Conservation (phyloP, 176 grass and related monocot genomes). For the Poa annua region DNA sequence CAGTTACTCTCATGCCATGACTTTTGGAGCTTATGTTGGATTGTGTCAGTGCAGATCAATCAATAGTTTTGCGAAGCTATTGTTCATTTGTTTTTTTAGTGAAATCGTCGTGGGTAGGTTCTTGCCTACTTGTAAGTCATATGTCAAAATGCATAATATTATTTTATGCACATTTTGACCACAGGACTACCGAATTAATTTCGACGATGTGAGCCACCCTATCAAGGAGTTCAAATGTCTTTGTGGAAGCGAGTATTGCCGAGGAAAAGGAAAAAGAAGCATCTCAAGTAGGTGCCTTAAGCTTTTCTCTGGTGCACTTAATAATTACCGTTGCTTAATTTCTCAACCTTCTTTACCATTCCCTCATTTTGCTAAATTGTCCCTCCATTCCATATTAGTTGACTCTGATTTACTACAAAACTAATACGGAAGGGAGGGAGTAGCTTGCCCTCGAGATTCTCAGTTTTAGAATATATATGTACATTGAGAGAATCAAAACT, state of each 20-base stretch:
- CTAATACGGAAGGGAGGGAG: too few species aligned
- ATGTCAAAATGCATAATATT: neutral
- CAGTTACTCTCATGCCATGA: constrained; percentile 7
- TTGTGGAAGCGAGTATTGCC: constrained; percentile 68
- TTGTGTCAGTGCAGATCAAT: neutral
- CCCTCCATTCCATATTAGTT: too few species aligned
- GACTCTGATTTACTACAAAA: too few species aligned
- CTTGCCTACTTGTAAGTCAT: constrained; percentile 8
- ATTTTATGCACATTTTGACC: constrained; percentile 6
- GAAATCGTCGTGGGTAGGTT: neutral
- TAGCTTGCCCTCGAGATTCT: neutral
- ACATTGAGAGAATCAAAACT: neutral
- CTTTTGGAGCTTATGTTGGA: neutral
- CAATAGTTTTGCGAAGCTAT: neutral
- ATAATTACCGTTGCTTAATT: neutral
- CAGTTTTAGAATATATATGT: constrained; percentile 4
- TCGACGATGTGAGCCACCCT: constrained; percentile 75
- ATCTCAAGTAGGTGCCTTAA: constrained; percentile 60
- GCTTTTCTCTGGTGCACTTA: constrained; percentile 17
- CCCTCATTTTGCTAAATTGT: neutral
- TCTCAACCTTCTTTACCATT: neutral
- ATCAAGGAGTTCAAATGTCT: constrained; percentile 74
- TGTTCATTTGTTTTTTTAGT: constrained; percentile 8
- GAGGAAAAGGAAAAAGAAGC: constrained; percentile 50
- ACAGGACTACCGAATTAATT: constrained; percentile 92